Percentiles rank a stretch among this genome's conserved stretches.
Conservation (phyloP, 139 green algal species). For the Spirogloea muscicola region DNA sequence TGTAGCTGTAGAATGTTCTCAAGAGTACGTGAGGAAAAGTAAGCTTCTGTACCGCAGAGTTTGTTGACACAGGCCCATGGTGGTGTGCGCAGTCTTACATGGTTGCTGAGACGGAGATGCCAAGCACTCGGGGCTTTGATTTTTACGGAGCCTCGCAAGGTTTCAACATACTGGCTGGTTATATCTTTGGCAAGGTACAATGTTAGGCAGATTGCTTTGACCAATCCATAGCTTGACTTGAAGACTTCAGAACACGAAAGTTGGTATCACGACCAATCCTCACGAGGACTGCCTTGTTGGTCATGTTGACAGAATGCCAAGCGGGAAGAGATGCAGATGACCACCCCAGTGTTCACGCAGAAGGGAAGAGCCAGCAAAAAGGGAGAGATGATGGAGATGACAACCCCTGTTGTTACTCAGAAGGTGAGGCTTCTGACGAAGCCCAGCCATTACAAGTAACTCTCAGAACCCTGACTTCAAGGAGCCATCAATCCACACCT, state of each 20-base stretch:
- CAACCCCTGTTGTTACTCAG: conserved; percentile 5
- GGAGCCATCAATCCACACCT: background rate
- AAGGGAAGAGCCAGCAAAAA: background rate
- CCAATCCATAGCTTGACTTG: too few species aligned
- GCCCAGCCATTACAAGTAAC: too few species aligned
- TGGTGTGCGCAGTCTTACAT: conserved; percentile 22
- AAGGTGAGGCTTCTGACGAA: too few species aligned
- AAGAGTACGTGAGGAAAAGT: too few species aligned
- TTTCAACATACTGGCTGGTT: conserved; percentile 35
- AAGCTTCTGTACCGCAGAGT: too few species aligned
- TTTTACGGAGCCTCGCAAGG: conserved; percentile 11
- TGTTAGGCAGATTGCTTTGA: too few species aligned
- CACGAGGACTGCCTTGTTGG: too few species aligned
- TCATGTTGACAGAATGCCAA: conserved; percentile 13
- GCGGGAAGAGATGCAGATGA: conserved; percentile 25
- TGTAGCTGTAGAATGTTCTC: too few species aligned
- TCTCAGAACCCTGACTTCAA: too few species aligned
- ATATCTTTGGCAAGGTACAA: conserved; percentile 35
- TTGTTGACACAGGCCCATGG: too few species aligned
- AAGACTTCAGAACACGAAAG: too few species aligned
- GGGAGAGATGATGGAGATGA: conserved; percentile 23
- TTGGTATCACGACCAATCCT: too few species aligned
- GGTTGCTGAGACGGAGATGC: conserved; percentile 27
- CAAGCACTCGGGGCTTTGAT: background rate
- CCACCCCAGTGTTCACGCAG: conserved; percentile 12